These are phyloP conservation scores for Trametopsis cervina DNA, from an alignment of 768 basidiomycete species.

Conservation along the genomic window DNA sequence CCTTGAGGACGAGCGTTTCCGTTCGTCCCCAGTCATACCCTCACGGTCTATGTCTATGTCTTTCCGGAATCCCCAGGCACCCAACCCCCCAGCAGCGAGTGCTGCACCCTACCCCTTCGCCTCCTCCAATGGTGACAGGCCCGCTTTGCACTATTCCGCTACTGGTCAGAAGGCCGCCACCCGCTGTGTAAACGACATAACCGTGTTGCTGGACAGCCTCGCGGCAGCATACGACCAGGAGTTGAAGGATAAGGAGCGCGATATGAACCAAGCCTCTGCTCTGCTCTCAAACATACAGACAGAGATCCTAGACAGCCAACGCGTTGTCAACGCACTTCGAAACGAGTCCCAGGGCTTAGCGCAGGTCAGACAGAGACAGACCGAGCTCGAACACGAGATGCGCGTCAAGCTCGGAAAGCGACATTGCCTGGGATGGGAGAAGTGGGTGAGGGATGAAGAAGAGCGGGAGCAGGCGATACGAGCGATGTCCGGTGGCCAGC, in stretches of 20 bases:
- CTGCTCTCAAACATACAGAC: constrained; percentile 80
- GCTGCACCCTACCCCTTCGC: constrained; percentile 37
- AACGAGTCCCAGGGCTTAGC: constrained; percentile 60
- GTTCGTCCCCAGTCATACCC: constrained; percentile 79
- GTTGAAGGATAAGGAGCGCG: constrained; percentile 84
- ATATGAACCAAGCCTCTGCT: constrained; percentile 84
- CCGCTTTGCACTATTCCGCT: constrained; percentile 77
- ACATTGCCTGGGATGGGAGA: constrained; percentile 86
- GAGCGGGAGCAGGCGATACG: constrained; percentile 64
- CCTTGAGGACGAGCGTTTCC: constrained; percentile 94
- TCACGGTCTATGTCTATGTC: constrained; percentile 64
- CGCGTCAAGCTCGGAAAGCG: constrained; percentile 71
- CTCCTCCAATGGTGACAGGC: constrained; percentile 51
- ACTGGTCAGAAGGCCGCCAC: constrained; percentile 84
- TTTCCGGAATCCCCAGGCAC: constrained; percentile 63
- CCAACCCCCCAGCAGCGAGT: constrained; percentile 38
- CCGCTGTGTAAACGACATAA: constrained; percentile 77
- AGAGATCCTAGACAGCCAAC: constrained; percentile 83
- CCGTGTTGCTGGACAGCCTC: constrained; percentile 79
- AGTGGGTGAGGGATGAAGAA: constrained; percentile 86
- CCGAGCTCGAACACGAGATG: constrained; percentile 59
- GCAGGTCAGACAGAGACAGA: constrained; percentile 50
- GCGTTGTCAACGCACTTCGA: constrained; percentile 64
- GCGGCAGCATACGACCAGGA: constrained; percentile 91
- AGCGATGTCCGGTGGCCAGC: constrained; percentile 51